Evolutionary conservation across 352 stramenopile species (phyloP).

Genomic region (Peronospora belbahrii): DNA sequence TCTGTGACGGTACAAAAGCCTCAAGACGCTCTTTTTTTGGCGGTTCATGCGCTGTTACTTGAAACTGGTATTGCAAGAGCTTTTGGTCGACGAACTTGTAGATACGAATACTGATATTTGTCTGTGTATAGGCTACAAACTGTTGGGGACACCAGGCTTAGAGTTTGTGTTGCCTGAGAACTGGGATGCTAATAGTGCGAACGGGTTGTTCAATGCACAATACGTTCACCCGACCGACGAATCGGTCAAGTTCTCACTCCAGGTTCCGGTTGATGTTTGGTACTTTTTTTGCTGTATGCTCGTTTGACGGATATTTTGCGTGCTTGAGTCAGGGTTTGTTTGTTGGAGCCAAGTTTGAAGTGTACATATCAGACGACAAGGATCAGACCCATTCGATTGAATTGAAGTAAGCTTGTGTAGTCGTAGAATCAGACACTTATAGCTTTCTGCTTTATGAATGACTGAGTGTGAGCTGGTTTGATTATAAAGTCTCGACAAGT

Average conservation of each 20-base stretch:
- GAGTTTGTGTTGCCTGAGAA: constrained; percentile 34
- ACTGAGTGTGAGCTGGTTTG: neutral
- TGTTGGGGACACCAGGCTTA: constrained; percentile 14
- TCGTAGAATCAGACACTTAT: neutral
- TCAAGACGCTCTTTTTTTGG: constrained; percentile 63
- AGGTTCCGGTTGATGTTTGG: constrained; percentile 24
- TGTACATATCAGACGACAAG: constrained; percentile 66
- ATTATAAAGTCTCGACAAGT: constrained; percentile 28
- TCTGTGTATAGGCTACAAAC: constrained; percentile 32
- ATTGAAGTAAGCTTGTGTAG: constrained; percentile 33
- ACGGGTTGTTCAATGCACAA: constrained; percentile 47
- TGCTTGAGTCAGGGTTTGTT: constrained; percentile 44
- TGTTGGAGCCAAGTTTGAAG: constrained; percentile 66
- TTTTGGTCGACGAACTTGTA: neutral
- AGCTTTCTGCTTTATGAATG: neutral
- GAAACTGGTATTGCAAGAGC: constrained; percentile 47
- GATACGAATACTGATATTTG: neutral
- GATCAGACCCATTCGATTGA: constrained; percentile 67
- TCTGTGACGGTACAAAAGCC: constrained; percentile 35
- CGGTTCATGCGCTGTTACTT: constrained; percentile 58
- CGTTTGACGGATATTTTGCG: neutral
- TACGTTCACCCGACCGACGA: constrained; percentile 52
- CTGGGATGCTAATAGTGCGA: constrained; percentile 53
- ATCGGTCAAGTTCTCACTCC: constrained; percentile 47
- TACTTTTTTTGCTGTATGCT: neutral